Conservation (phyloP, 495 filamentous ascomycete species). For the Arthonia radiata region DNA sequence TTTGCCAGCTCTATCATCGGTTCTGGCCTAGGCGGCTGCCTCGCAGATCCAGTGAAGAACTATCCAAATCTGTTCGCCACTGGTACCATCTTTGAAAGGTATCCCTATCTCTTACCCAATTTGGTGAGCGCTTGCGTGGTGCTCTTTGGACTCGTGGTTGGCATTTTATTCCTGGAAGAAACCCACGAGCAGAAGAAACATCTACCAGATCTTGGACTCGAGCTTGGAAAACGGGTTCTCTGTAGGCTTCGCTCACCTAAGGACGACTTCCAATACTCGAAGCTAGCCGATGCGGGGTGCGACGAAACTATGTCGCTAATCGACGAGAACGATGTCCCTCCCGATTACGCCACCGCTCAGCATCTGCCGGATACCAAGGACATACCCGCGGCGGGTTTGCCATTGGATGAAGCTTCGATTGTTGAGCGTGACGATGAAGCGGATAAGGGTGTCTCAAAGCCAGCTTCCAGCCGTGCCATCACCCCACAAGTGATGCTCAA, state of each 20-base stretch:
- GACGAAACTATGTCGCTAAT: conserved; percentile 18
- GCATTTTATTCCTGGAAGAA: conserved; percentile 80
- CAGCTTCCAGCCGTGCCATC: conserved; percentile 29
- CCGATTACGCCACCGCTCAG: conserved; percentile 39
- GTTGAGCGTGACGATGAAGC: neutral
- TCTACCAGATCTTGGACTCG: conserved; percentile 48
- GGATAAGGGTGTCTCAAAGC: conserved; percentile 1
- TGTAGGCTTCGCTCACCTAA: conserved; percentile 15
- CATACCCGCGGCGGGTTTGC: too few relatives aligned
- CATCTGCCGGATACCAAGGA: too few relatives aligned
- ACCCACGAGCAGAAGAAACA: conserved; percentile 69
- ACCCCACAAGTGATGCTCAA: conserved; percentile 59
- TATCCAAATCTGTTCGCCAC: conserved; percentile 54
- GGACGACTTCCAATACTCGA: conserved; percentile 6
- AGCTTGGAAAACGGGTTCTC: conserved; percentile 51
- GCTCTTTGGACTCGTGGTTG: conserved; percentile 50
- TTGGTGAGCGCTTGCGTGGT: conserved; percentile 56
- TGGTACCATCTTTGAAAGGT: conserved; percentile 55
- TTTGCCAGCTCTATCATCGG: conserved; percentile 47
- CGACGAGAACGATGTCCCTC: conserved; percentile 32
- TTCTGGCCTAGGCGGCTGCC: conserved; percentile 65
- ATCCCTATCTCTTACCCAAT: conserved; percentile 84
- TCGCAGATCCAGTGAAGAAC: conserved; percentile 62
- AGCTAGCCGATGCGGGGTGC: conserved; percentile 13
- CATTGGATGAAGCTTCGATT: too few relatives aligned